These are phyloP conservation scores for Pseudocercospora fuligena DNA, from an alignment of 2,329 filamentous ascomycete genomes.

Conservation along the genomic window DNA sequence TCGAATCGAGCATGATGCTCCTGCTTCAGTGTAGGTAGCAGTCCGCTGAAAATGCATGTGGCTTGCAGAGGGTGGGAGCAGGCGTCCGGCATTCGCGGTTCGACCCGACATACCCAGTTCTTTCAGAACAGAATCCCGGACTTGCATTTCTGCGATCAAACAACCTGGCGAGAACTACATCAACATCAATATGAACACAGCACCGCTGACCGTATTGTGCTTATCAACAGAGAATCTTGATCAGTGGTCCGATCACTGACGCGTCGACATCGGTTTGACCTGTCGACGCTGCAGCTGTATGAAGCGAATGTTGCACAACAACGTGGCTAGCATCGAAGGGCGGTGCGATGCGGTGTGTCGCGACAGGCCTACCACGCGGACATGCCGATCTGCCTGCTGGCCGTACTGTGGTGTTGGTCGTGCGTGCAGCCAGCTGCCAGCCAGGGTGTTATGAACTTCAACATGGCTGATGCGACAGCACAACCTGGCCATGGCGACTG, in stretches of 20 bases:
- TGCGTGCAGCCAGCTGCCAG: background rate
- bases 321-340: background rate
- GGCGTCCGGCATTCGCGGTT: background rate
- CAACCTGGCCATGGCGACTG: background rate
- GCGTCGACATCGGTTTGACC: too few relatives aligned
- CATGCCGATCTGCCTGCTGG: conserved; percentile 4
- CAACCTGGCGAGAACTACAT: background rate
- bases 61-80: too few relatives aligned
- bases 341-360: background rate
- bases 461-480: conserved; percentile 1
- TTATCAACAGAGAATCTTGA: background rate
- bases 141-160: background rate
- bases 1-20: background rate
- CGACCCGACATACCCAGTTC: background rate
- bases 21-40: too few relatives aligned
- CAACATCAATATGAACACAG: background rate
- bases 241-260: background rate
- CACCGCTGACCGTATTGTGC: background rate
- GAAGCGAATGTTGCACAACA: background rate
- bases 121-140: too few relatives aligned
- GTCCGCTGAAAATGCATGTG: too few relatives aligned
- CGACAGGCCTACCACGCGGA: conserved; percentile 7
- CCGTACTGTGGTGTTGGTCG: background rate
- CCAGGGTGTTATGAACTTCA: background rate
- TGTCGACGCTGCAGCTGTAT: background rate